Evolutionary conservation across 106 monocot species (phyloP), one percentile per base, ranked within the genome.

Genomic region (Apostasia ramifera): DNA sequence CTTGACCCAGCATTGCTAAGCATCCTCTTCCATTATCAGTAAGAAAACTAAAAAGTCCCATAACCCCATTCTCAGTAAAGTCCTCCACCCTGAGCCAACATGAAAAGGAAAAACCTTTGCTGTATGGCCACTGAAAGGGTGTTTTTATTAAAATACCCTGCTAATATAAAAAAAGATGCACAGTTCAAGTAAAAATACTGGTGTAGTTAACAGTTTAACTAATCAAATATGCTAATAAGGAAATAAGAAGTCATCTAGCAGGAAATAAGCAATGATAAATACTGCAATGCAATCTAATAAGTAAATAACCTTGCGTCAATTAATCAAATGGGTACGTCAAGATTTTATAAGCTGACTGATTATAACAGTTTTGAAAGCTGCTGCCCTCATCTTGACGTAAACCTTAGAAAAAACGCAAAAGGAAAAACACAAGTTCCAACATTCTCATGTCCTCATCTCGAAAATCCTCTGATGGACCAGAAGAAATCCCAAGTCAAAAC

Each of bases 21-120:
- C 85, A 98, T 5, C 98, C 98, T 65, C 69, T 92, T 78, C 98
- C 93, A 82, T 73, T 90, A 26, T 98, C 90, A 39, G 98, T 76
- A 55, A 81, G 78, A 78, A 98, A 93, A 56, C 83, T 77, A 69
- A 98, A 98, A 52, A 98, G 83, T 44, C 93, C 90, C 92, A 92
- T 98, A 63, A 78, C 65, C 61, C 85, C 90, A 70, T 61, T 74
- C 45, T 91, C 78, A 73, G 83, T 89, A 59, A 92, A 85, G 55
- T 77, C 78, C 74, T 87, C 98, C 59, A 93, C 74, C 76, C 98
- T 90, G 15, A 93, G 61, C 98, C 98, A 98, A 71, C 98, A 98
- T 53, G 86, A 87, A 74, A 98, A 98, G 38, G 98, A 90, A 73
- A 98, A 93, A 38, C 98, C 98, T 56, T 81, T 98, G 56, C 56